These are phyloP conservation scores for Sicyos baderoa DNA, from an alignment of 306 rosid genomes.

Conservation along the genomic window DNA sequence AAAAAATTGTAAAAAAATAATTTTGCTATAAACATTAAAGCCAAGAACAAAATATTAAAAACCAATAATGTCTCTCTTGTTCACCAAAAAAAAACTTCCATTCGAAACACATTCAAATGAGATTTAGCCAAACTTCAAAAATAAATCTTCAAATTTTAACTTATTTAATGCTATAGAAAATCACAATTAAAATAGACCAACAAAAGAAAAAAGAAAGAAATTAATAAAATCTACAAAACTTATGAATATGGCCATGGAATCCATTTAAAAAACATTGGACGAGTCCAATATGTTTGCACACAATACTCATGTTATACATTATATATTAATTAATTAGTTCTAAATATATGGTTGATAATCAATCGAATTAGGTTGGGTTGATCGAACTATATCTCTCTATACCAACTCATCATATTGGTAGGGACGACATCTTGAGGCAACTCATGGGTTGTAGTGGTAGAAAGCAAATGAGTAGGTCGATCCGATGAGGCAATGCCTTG, in stretches of 20 bases:
- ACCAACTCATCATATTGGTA: conserved; percentile 36
- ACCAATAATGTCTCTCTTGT: too few species aligned
- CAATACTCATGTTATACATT: background rate
- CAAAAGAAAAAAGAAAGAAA: too few species aligned
- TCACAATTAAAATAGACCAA: too few species aligned
- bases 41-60: background rate
- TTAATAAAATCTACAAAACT: too few species aligned
- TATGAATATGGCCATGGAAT: background rate
- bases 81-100: too few species aligned
- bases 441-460: conserved; percentile 24
- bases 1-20: too few species aligned
- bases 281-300: background rate
- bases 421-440: conserved; percentile 74
- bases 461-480: conserved; percentile 20
- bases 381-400: background rate
- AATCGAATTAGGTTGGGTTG: background rate
- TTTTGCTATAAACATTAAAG: too few species aligned
- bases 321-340: background rate
- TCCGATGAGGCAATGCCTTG: background rate
- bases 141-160: background rate
- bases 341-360: background rate
- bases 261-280: background rate
- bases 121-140: background rate
- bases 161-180: too few species aligned
- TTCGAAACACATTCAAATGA: too few species aligned